A percentile compares a stretch with the other conserved stretches of the same genome.
Evolutionary conservation across 805 yeast genomes (phyloP).

Genomic region (Saccharomycodes ludwigii): DNA sequence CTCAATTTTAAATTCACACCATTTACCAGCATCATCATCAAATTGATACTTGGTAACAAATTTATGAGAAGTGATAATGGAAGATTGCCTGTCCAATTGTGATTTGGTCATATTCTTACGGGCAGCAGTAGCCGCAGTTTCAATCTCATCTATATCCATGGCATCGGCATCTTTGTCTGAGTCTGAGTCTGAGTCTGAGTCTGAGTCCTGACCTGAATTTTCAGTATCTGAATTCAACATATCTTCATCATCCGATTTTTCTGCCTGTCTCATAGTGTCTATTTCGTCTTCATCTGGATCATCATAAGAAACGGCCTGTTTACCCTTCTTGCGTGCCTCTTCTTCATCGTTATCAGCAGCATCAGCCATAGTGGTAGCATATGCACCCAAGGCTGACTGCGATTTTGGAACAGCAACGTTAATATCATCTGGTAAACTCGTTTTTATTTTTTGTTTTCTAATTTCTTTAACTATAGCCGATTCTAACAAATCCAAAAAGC

Average conservation of each 20-base stretch:
- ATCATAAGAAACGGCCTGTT: slow-evolving; percentile 86
- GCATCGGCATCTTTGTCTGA: slow-evolving; percentile 28
- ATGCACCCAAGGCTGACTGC: slow-evolving; percentile 31
- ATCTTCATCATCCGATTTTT: slow-evolving; percentile 64
- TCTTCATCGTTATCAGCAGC: slow-evolving; percentile 55
- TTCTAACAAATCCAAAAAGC: slow-evolving; percentile 64
- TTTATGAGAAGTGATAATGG: slow-evolving; percentile 60
- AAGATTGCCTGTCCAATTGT: slow-evolving; percentile 79
- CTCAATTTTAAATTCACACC: slow-evolving; percentile 87
- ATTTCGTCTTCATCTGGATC: slow-evolving; percentile 93
- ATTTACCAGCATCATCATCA: slow-evolving; percentile 76
- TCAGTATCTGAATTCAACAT: slow-evolving; percentile 30
- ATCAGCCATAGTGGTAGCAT: slow-evolving; percentile 27
- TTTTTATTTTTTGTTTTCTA: slow-evolving; percentile 60
- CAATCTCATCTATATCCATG: slow-evolving; percentile 18
- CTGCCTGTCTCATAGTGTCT: slow-evolving; percentile 79
- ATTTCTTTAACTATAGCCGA: slow-evolving; percentile 65
- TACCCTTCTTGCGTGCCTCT: slow-evolving; percentile 45
- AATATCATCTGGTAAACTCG: slow-evolving; percentile 40
- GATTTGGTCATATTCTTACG: slow-evolving; percentile 33
- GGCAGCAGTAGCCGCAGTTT: slow-evolving; percentile 15
- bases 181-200: slow-evolving; percentile 29
- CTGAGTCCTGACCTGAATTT: slow-evolving; percentile 28
- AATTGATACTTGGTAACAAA: slow-evolving; percentile 73
- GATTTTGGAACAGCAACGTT: slow-evolving; percentile 60